Conservation (phyloP, 2,329 filamentous ascomycete genomes). For the Fusarium hostae region DNA sequence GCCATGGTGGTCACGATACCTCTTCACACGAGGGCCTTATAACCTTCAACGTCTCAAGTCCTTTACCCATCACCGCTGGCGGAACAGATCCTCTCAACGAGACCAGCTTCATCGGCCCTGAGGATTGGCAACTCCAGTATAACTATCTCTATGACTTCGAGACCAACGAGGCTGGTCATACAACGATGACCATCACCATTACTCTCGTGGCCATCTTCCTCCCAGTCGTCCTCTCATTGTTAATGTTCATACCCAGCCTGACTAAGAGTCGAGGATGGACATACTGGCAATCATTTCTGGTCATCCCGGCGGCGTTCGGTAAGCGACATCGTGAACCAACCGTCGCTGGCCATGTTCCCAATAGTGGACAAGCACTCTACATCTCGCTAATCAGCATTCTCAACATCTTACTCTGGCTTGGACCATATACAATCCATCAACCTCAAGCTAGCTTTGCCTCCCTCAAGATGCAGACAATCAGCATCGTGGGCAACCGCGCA, state of each 20-base stretch:
- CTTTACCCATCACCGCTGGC: slow-evolving; percentile 39
- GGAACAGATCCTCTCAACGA: slow-evolving; percentile 44
- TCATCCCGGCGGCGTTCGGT: slow-evolving; percentile 49
- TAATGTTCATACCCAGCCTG: slow-evolving; percentile 50
- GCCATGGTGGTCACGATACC: slow-evolving; percentile 23
- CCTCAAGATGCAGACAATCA: slow-evolving; percentile 43
- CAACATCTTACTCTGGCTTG: slow-evolving; percentile 49
- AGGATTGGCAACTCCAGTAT: slow-evolving; percentile 55
- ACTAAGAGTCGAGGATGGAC: slow-evolving; percentile 40
- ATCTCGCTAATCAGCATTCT: slow-evolving; percentile 49
- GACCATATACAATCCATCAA: slow-evolving; percentile 45
- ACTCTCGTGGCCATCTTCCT: slow-evolving; percentile 48
- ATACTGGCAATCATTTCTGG: slow-evolving; percentile 46
- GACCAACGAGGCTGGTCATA: slow-evolving; percentile 52
- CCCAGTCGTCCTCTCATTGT: slow-evolving; percentile 47
- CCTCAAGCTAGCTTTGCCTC: slow-evolving; percentile 45
- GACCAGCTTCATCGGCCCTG: slow-evolving; percentile 46
- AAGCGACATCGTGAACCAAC: slow-evolving; percentile 48
- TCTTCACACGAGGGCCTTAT: slow-evolving; percentile 1
- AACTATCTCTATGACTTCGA: slow-evolving; percentile 65
- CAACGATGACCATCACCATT: slow-evolving; percentile 23
- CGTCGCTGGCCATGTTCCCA: slow-evolving; percentile 47
- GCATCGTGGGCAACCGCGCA: slow-evolving; percentile 51
- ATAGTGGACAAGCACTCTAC: slow-evolving; percentile 50
- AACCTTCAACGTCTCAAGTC: background rate